phyloP scores from a whole-genome alignment of 495 filamentous ascomycete genomes.

The Aspergillus homomorphus region DNA sequence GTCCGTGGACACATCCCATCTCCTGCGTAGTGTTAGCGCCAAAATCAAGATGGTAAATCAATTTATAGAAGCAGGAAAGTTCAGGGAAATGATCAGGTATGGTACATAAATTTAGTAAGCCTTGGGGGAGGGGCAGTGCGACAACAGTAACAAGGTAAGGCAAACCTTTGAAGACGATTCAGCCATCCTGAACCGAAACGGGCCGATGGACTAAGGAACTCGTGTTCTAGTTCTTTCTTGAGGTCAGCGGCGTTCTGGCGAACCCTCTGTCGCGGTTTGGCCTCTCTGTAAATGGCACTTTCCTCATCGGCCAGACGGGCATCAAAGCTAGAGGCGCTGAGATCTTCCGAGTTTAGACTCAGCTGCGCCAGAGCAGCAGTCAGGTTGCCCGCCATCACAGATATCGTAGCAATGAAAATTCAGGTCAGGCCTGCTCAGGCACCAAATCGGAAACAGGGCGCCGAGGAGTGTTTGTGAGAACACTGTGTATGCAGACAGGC shows the following conservation, averaged over 20 bases:
- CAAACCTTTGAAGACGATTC: slow-evolving; percentile 76
- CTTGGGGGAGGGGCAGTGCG: background rate
- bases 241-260: slow-evolving; percentile 51
- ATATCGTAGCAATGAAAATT: background rate
- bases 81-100: background rate
- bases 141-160: background rate
- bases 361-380: slow-evolving; percentile 31
- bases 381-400: slow-evolving; percentile 27
- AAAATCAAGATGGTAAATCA: background rate
- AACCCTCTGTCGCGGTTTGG: slow-evolving; percentile 54
- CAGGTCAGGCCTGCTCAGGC: background rate
- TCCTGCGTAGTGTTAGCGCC: slow-evolving; percentile 34
- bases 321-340: slow-evolving; percentile 30
- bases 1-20: slow-evolving; percentile 79
- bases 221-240: slow-evolving; percentile 65
- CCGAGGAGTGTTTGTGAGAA: background rate
- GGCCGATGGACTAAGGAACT: slow-evolving; percentile 74
- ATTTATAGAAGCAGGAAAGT: background rate
- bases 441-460: background rate
- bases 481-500: background rate
- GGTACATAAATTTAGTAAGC: background rate
- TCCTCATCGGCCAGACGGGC: slow-evolving; percentile 35
- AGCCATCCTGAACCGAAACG: slow-evolving; percentile 80
- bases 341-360: slow-evolving; percentile 23
- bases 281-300: slow-evolving; percentile 25